phyloP scores from a whole-genome alignment of 257 asterid genomes.

The Solanum medicagineum region DNA sequence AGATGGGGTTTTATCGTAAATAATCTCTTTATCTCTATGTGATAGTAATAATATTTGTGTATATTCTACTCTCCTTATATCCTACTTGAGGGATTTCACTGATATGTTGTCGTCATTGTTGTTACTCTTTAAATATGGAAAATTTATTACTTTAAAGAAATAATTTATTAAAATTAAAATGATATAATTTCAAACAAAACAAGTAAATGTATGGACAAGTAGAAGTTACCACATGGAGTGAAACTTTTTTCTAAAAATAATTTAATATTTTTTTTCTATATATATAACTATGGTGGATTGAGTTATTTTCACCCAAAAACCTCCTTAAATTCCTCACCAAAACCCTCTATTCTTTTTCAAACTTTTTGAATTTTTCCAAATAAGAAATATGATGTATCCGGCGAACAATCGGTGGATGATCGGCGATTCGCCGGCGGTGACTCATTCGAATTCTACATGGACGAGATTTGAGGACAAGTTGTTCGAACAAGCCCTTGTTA shows the following conservation, averaged over 20 bases:
- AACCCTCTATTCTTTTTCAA: not conserved
- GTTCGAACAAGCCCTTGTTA: slow-evolving; percentile 49
- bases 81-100: fast-evolving
- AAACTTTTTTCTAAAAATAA: not conserved
- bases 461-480: slow-evolving; percentile 44
- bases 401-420: slow-evolving; percentile 3
- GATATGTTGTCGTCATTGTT: too few species aligned
- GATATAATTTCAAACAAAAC: not conserved
- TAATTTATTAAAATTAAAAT: not conserved
- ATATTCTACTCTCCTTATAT: too few species aligned
- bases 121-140: too few species aligned
- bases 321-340: not conserved
- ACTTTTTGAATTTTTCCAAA: not conserved
- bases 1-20: too few species aligned
- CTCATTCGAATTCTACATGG: slow-evolving; percentile 16
- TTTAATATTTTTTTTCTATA: not conserved
- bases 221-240: fast-evolving
- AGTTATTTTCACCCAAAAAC: not conserved
- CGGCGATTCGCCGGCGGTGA: slow-evolving; percentile 5
- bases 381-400: slow-evolving; percentile 9
- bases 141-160: too few species aligned
- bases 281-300: not conserved
- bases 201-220: not conserved
- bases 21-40: too few species aligned
- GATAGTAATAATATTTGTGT: too few species aligned